Base-by-base conservation (phyloP, 176 grass and related monocot genomes). In the Aegilops tauschii region DNA sequence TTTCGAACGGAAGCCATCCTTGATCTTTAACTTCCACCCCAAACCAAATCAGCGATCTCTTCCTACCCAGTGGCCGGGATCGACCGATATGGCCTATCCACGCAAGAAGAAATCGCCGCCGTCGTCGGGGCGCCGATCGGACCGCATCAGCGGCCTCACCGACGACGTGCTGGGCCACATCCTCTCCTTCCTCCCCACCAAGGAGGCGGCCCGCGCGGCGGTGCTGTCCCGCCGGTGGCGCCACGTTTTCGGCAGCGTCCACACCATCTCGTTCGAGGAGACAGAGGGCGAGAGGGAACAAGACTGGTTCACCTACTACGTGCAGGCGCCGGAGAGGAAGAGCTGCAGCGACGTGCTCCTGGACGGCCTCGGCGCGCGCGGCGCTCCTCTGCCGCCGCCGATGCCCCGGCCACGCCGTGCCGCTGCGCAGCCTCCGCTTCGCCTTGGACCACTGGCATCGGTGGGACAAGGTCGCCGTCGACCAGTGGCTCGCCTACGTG, bases 201-300 rank as follows among this genome's bases (percentile, higher is more conserved):
- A 18, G 73, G 73, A 76, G 23, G 73, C 73, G 12, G 44, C n/a
- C 3, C 45, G 73, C 73, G 42, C 44, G 7, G 73, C 73, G 11
- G 23, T 2, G 2, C 73, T 50, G n/a, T 76, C 44, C 44, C 23
- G 42, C 18, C 70, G 39, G n/a, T 73, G 70, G 70, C 39, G 80
- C 20, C 18, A 37, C 47, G 2, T 71, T 3, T 71, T 70, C 65
- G 20, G 20, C 31, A 27, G 8, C 80, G 45, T 70, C 47, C 80
- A 70, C 80, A 39, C 20, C 65, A 25, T 82, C 65, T 82, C 80
- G 4, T 56, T 58, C 47, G 47, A 54, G 42, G 44, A 76, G 45
- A 14, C 3, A 2, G 39, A 73, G 70, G 44, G 25, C 45, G 73
- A 17, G 45, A 76, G 25, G 25, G 73, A 1, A 1, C 2, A 27